Base-by-base conservation (phyloP, 2,329 filamentous ascomycete species). In the Botrytis porri region DNA sequence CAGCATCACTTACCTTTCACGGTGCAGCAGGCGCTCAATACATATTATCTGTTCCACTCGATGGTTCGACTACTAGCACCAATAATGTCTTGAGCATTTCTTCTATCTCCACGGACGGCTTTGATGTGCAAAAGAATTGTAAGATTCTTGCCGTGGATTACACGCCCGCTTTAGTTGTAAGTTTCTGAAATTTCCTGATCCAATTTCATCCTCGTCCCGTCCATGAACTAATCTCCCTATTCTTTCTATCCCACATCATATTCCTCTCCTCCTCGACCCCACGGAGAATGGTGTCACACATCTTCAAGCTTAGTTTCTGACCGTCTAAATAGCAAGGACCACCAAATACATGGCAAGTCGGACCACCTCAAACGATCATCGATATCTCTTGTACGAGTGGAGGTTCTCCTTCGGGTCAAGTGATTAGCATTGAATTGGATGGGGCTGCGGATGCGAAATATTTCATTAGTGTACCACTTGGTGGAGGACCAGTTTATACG, bases 21-120 rank as follows among this genome's bases (percentile, higher is more conserved):
- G 78, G 78, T 59, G 78, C 78, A 18, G 77, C 77, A 10, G 76
- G 71, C 12, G 77, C 78, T 10, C 25, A 71, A 37, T 79, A 79
- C 60, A 70, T 73, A 0, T 22, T 79, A 29, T 70, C 51, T 4
- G 74, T 79, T 20, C 76, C 77, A 29, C 75, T 78, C 12, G 77
- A 79, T 59, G 75, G 74, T 25, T 45, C 57, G 9, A 35, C 57
- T 1, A 73, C 62, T 10, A 43, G 37, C 10, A 79, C 77, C 41
- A 69, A 76, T 74, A 73, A 54, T 8, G 29, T 5, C 71, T 67
- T 54, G 48, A 69, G 35, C 39, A 29, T 54, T 18, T 79, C 78
- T 6, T 74, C 71, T 45, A 69, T 54, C 32, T 76, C 76, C 2
- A 66, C 51, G 7, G 67, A 77, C 48, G 63, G 78, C 35, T 70